phyloP scores from a whole-genome alignment of 495 filamentous ascomycete species.

The Wilcoxina mikolae region DNA sequence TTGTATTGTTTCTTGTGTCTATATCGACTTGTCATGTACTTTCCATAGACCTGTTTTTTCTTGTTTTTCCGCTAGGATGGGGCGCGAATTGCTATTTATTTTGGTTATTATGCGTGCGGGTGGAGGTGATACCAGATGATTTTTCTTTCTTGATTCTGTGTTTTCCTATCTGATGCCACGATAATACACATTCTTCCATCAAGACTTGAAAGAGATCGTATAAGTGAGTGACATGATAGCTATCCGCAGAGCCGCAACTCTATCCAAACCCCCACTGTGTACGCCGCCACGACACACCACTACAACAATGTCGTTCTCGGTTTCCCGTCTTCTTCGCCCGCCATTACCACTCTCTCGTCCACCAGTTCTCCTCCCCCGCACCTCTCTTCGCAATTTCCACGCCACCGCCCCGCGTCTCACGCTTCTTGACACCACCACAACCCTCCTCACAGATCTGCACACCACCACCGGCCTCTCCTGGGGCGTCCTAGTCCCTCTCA shows the following conservation, averaged over 20 bases:
- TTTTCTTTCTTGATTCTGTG: not conserved
- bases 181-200: not conserved
- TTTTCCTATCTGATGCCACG: not conserved
- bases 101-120: not conserved
- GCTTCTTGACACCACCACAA: conserved; percentile 39
- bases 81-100: not conserved
- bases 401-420: conserved; percentile 8
- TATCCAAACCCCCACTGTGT: too few species aligned
- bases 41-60: not conserved
- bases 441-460: conserved; percentile 49
- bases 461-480: conserved; percentile 47
- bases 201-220: not conserved
- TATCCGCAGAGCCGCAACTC: not conserved
- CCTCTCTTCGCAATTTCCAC: conserved; percentile 34
- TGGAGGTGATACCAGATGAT: not conserved
- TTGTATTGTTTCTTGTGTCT: not conserved
- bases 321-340: conserved; percentile 6
- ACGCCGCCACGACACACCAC: not conserved
- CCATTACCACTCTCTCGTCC: conserved; percentile 7
- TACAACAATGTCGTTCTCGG: not conserved
- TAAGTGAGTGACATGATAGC: not conserved
- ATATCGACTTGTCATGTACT: not conserved
- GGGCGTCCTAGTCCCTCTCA: conserved; percentile 53
- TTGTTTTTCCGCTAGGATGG: not conserved
- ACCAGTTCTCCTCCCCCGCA: conserved; percentile 19